Conservation (phyloP, 805 yeast species). For the Candida tammaniensis region DNA sequence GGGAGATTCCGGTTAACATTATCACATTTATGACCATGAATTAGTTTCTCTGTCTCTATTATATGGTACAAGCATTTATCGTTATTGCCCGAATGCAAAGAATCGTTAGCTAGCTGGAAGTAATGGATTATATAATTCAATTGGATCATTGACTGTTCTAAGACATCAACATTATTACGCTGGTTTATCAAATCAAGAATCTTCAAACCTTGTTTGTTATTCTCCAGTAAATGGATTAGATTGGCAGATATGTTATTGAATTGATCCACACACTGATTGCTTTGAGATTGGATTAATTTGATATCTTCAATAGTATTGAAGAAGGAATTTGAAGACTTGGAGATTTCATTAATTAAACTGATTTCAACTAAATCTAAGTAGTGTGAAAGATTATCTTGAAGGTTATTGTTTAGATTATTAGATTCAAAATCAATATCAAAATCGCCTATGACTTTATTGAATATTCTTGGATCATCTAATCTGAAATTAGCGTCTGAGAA, state of each 20-base stretch:
- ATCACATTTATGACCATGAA: conserved; percentile 29
- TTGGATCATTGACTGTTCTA: conserved; percentile 63
- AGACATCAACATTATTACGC: conserved; percentile 54
- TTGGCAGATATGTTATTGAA: conserved; percentile 46
- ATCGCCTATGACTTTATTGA: conserved; percentile 68
- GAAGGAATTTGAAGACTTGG: conserved; percentile 79
- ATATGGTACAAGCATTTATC: conserved; percentile 57
- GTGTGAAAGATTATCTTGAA: conserved; percentile 77
- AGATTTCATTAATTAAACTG: conserved; percentile 75
- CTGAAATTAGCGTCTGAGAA: conserved; percentile 69
- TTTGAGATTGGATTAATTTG: conserved; percentile 55
- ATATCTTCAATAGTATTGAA: conserved; percentile 82
- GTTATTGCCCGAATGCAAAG: conserved; percentile 44
- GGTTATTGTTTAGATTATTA: conserved; percentile 36
- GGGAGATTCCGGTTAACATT: conserved; percentile 25
- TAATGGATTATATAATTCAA: conserved; percentile 35
- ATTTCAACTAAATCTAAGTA: conserved; percentile 85
- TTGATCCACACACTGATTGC: conserved; percentile 48
- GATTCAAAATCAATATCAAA: conserved; percentile 38
- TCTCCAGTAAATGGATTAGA: conserved; percentile 44
- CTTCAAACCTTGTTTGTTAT: conserved; percentile 48
- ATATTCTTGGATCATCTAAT: conserved; percentile 84
- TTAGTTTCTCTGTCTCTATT: conserved; percentile 53
- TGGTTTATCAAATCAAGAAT: conserved; percentile 50
- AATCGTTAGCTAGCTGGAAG: conserved; percentile 33